Conservation (phyloP, 202 grass and related monocot species). For the Hordeum pubiflorum region DNA sequence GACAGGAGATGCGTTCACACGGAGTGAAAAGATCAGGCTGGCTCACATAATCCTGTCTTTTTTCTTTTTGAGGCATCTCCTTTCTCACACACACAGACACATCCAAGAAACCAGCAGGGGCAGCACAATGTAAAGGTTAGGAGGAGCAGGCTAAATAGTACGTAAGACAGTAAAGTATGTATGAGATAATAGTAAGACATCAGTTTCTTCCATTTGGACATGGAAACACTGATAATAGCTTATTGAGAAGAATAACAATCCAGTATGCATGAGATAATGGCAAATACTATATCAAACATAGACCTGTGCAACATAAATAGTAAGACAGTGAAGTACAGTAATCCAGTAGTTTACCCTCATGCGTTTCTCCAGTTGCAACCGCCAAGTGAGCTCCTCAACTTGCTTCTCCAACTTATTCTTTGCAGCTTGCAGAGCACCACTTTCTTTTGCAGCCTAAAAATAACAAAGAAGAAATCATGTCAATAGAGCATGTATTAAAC, state of each 20-base stretch:
- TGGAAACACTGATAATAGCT: background rate
- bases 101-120: too few relatives aligned
- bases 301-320: background rate
- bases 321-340: background rate
- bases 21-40: background rate
- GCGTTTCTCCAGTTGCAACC: slow-evolving; percentile 88
- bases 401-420: slow-evolving; percentile 98
- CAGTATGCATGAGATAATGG: background rate
- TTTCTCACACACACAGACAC: background rate
- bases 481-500: background rate
- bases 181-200: background rate
- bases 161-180: too few relatives aligned
- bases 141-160: too few relatives aligned
- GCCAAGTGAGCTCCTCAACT: slow-evolving; percentile 90
- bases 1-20: background rate
- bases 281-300: slow-evolving; percentile 1
- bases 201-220: background rate
- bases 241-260: background rate
- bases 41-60: background rate
- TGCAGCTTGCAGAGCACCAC: slow-evolving; percentile 92
- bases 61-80: background rate
- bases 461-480: slow-evolving; percentile 12
- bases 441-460: slow-evolving; percentile 90
- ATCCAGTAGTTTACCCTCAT: slow-evolving; percentile 61
- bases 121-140: too few relatives aligned